Conservation (phyloP, 345 rosid species). For the Moringa oleifera region DNA sequence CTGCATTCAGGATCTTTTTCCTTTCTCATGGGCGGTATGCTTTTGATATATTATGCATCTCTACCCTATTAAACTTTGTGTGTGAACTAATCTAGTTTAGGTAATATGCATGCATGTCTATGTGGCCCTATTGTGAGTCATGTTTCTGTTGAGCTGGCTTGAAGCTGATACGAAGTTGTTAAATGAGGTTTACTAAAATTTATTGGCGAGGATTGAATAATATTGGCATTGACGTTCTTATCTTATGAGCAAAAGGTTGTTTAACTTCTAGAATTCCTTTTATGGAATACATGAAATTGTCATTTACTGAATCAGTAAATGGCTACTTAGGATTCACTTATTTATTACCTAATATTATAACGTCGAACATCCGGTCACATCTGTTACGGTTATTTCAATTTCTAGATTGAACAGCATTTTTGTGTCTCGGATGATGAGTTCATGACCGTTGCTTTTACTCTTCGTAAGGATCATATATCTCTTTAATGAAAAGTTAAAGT, state of each 20-base stretch:
- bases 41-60: not conserved
- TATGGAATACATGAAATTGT: too few species aligned
- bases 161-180: not conserved
- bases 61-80: not conserved
- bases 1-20: not conserved
- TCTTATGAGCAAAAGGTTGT: not conserved
- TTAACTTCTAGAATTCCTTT: too few species aligned
- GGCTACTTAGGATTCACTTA: too few species aligned
- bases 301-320: too few species aligned
- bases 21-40: not conserved
- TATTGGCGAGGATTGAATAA: too few species aligned
- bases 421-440: too few species aligned
- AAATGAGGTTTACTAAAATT: too few species aligned
- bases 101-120: not conserved
- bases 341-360: too few species aligned
- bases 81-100: not conserved
- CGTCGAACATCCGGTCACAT: not conserved
- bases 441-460: too few species aligned
- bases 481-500: too few species aligned
- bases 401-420: not conserved
- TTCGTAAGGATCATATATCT: too few species aligned
- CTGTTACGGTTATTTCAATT: not conserved
- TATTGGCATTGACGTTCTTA: not conserved
- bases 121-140: not conserved
- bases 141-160: not conserved